phyloP scores from a whole-genome alignment of 208 protist genomes.

The Phytomonas sp. region DNA sequence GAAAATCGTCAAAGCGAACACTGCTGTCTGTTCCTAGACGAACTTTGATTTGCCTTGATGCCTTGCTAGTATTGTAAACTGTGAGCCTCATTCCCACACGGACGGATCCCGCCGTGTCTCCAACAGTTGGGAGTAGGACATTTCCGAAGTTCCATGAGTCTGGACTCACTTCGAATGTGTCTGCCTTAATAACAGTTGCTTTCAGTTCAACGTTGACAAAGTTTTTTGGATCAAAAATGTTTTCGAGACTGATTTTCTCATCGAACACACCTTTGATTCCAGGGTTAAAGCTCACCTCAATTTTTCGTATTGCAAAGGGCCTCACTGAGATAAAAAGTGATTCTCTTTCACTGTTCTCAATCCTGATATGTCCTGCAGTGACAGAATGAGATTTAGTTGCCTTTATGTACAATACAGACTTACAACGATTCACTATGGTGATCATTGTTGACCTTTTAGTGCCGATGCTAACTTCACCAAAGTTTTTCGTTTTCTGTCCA shows the following conservation, averaged over 20 bases:
- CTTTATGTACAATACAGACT: constrained; percentile 56
- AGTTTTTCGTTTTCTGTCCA: constrained; percentile 84
- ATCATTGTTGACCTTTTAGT: constrained; percentile 75
- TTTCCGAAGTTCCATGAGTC: constrained; percentile 75
- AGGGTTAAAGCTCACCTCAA: constrained; percentile 72
- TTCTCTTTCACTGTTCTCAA: constrained; percentile 65
- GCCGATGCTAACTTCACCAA: constrained; percentile 84
- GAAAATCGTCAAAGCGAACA: neutral
- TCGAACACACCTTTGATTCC: constrained; percentile 80
- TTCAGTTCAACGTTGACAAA: constrained; percentile 59
- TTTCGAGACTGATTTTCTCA: constrained; percentile 64
- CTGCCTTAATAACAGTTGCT: constrained; percentile 71
- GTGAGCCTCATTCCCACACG: constrained; percentile 64
- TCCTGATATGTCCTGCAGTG: constrained; percentile 73
- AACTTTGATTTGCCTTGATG: constrained; percentile 41
- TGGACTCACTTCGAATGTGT: constrained; percentile 83
- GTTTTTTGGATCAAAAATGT: constrained; percentile 68
- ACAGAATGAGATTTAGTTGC: constrained; percentile 77
- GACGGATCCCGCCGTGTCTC: constrained; percentile 9
- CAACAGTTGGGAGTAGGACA: constrained; percentile 34
- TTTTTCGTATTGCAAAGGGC: constrained; percentile 70
- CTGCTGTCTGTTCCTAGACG: constrained; percentile 18
- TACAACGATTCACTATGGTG: constrained; percentile 69
- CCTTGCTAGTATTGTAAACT: constrained; percentile 69
- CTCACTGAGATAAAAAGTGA: constrained; percentile 58